Conservation (phyloP, 768 basidiomycete species). For the Gautieria morchelliformis region DNA sequence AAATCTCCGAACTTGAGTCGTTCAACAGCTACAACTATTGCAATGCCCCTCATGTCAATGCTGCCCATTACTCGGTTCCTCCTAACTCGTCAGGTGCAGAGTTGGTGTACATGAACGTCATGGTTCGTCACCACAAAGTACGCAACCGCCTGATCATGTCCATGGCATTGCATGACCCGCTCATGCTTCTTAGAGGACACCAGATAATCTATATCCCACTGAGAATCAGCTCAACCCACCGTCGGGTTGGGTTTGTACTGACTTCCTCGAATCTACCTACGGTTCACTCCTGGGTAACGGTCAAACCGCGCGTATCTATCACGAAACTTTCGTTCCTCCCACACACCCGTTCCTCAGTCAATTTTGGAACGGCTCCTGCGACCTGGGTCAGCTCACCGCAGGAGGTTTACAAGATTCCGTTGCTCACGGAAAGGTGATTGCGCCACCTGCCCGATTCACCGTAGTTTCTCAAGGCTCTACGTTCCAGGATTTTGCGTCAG, state of each 20-base stretch:
- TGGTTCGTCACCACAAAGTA: slow-evolving; percentile 42
- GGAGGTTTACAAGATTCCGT: slow-evolving; percentile 35
- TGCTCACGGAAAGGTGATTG: slow-evolving; percentile 30
- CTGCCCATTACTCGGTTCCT: slow-evolving; percentile 27
- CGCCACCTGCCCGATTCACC: background rate
- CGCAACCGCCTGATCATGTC: background rate
- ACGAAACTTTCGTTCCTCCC: slow-evolving; percentile 28
- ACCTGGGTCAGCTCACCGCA: slow-evolving; percentile 36
- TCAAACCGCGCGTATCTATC: slow-evolving; percentile 26
- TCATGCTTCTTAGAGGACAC: slow-evolving; percentile 28
- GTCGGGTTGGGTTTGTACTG: slow-evolving; percentile 32
- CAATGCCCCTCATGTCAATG: slow-evolving; percentile 39
- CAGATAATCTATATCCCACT: slow-evolving; percentile 38
- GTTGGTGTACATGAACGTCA: slow-evolving; percentile 32
- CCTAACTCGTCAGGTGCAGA: slow-evolving; percentile 16
- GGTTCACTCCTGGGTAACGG: slow-evolving; percentile 18
- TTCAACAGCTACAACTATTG: slow-evolving; percentile 35
- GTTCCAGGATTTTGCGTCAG: slow-evolving; percentile 36
- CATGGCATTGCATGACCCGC: background rate
- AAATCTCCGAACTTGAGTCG: background rate
- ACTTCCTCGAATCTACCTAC: slow-evolving; percentile 30
- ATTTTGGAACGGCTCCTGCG: slow-evolving; percentile 42
- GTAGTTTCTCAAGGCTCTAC: background rate
- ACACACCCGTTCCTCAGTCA: slow-evolving; percentile 35
- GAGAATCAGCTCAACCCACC: slow-evolving; percentile 31